Evolutionary conservation across 768 basidiomycete genomes (phyloP).

Genomic region (Phylloporus sp.): DNA sequence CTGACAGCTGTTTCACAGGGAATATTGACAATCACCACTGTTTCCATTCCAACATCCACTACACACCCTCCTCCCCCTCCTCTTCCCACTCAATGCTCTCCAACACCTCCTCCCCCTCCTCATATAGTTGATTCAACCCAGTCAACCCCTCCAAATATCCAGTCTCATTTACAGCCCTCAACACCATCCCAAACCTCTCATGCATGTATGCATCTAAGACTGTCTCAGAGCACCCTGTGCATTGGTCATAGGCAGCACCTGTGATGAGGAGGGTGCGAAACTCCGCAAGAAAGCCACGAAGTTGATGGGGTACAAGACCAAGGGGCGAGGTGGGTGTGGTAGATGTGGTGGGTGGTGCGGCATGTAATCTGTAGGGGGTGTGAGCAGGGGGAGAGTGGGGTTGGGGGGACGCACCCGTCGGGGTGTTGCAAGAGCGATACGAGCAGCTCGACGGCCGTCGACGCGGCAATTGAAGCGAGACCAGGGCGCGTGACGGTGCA

Average conservation of each 20-base stretch:
- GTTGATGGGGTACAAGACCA: constrained; percentile 89
- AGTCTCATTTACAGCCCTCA: constrained; percentile 77
- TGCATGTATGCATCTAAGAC: constrained; percentile 78
- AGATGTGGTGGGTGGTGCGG: constrained; percentile 59
- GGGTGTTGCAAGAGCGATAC: constrained; percentile 89
- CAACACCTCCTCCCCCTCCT: constrained; percentile 66
- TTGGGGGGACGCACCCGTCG: constrained; percentile 51
- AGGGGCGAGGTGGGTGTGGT: constrained; percentile 36
- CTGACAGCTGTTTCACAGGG: no score
- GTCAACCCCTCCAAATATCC: constrained; percentile 71
- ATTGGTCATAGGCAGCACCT: constrained; percentile 80
- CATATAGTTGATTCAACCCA: constrained; percentile 71
- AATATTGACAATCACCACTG: no score
- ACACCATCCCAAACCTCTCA: constrained; percentile 75
- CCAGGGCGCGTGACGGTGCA: constrained; percentile 97
- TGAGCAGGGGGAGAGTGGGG: neutral
- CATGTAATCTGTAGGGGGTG: constrained; percentile 34
- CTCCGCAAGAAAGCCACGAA: constrained; percentile 84
- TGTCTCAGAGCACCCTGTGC: constrained; percentile 85
- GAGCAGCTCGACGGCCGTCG: constrained; percentile 89
- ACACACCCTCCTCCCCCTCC: constrained; percentile 35
- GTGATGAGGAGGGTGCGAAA: constrained; percentile 82
- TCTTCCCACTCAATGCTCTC: constrained; percentile 78
- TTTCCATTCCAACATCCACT: no score
- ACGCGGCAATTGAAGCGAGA: constrained; percentile 85